Percentiles rank a stretch among this genome's conserved stretches.
Evolutionary conservation across 305 asterid genomes (phyloP).

Genomic region (Fraxinus albicans): DNA sequence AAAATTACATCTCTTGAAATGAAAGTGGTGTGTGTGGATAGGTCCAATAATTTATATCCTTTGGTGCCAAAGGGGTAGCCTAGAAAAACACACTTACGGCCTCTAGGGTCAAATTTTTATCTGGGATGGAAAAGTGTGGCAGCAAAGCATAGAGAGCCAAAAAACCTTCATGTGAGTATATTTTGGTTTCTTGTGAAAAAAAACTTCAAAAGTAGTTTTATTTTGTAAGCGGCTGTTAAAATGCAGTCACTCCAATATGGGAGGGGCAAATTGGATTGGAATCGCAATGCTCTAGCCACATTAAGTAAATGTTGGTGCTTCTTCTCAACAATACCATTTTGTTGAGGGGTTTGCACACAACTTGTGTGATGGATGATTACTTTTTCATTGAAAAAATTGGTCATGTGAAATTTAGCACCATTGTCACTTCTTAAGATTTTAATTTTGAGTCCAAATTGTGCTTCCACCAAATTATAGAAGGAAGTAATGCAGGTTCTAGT

Average conservation of each 20-base stretch:
- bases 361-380: background rate
- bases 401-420: background rate
- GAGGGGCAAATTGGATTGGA: background rate
- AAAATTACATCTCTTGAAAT: background rate
- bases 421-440: background rate
- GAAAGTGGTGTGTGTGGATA: background rate
- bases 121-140: background rate
- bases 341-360: background rate
- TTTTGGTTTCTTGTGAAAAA: background rate
- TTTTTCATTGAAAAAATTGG: background rate
- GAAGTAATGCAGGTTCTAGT: background rate
- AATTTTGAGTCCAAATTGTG: background rate
- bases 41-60: background rate
- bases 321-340: background rate
- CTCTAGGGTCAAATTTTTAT: background rate
- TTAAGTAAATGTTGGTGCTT: background rate
- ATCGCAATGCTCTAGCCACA: background rate
- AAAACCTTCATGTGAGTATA: background rate
- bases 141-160: background rate
- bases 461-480: background rate
- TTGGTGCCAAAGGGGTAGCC: background rate
- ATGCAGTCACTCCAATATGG: background rate
- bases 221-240: background rate
- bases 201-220: background rate
- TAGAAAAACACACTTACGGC: background rate